Base-by-base conservation (phyloP, 2,329 filamentous ascomycete genomes). In the Fusarium praegraminearum region DNA sequence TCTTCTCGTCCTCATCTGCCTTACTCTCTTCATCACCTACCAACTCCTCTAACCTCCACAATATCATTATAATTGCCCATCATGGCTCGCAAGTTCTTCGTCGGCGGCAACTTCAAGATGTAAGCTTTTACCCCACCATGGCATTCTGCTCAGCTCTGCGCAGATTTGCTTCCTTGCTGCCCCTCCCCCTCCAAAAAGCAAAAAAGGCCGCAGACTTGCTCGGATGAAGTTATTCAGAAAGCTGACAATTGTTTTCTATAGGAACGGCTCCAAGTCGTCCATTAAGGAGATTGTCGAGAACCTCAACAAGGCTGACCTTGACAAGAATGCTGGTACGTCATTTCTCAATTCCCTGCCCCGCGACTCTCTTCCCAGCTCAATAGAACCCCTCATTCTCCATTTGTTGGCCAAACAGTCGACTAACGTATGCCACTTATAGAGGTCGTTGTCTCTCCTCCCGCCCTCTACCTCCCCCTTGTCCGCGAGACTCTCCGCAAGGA, bases 71-170 rank as follows among this genome's bases (percentile, higher is more conserved):
- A 73, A 75, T 78, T 70, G 76, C 76, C 84, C 88, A 93, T 79
- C 78, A 97, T 97, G 94, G 88, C 91, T 88, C 94, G 94, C 87
- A 92, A 94, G 87, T 97, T 97, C 88, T 97, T 97, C 83, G 93
- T 97, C 82, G 94, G 94, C 83, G 94, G 94, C 80, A 99, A 99
- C 91, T 98, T 98, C 87, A 98, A 99, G 89, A 98, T 98, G 94
- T 97, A 85, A 80, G 87, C 70, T 75, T 71, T 76, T 75, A 72
- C 75, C 75, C 74, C 69, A 69, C 74, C 65, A 69, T 73, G 57
- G 57, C 53, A 57, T 50, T 58, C 22, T 67, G 44, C 67, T 62
- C 65, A 56, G 36, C 22, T 62, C 46, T 58, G 33, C 55, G 63
- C 47, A 47, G 47, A 49, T 54, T 38, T 40, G 40, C 36, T 62